Conservation (phyloP, 805 yeast genomes). For the Candida endomychidarum region DNA sequence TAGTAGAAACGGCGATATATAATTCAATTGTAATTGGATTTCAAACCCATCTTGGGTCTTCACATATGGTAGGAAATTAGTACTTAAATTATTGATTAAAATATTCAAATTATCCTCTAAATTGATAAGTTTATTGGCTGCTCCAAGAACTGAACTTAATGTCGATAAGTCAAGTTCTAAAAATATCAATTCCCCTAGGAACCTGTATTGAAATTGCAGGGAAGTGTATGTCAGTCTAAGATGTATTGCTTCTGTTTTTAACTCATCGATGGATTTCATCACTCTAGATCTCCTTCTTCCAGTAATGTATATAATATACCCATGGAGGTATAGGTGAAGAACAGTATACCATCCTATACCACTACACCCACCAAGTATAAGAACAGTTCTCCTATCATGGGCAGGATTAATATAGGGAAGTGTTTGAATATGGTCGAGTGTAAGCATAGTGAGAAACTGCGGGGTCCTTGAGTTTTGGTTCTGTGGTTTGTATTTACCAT, state of each 20-base stretch:
- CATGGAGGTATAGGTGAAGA: slow-evolving; percentile 75
- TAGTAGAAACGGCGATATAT: slow-evolving; percentile 70
- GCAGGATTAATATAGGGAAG: slow-evolving; percentile 64
- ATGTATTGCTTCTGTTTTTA: slow-evolving; percentile 52
- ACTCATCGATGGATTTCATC: slow-evolving; percentile 53
- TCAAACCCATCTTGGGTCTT: slow-evolving; percentile 71
- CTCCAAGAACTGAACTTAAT: slow-evolving; percentile 36
- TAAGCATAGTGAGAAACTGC: slow-evolving; percentile 11
- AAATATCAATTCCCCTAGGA: slow-evolving; percentile 36
- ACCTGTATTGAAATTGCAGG: slow-evolving; percentile 22
- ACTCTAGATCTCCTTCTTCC: slow-evolving; percentile 64
- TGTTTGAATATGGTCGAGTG: slow-evolving; percentile 9
- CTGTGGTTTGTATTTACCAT: too few relatives aligned
- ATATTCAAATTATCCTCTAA: slow-evolving; percentile 56
- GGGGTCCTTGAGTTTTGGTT: too few relatives aligned
- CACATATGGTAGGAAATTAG: slow-evolving; percentile 71
- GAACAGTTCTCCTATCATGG: slow-evolving; percentile 57
- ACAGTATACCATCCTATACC: slow-evolving; percentile 81
- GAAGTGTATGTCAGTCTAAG: slow-evolving; percentile 23
- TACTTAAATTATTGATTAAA: slow-evolving; percentile 76
- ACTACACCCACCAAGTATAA: slow-evolving; percentile 79
- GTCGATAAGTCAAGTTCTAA: slow-evolving; percentile 38
- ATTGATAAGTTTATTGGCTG: slow-evolving; percentile 46
- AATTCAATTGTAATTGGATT: slow-evolving; percentile 76
- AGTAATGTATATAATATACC: slow-evolving; percentile 70